Conservation (phyloP, 768 basidiomycete genomes). For the Leccinum arenicola region DNA sequence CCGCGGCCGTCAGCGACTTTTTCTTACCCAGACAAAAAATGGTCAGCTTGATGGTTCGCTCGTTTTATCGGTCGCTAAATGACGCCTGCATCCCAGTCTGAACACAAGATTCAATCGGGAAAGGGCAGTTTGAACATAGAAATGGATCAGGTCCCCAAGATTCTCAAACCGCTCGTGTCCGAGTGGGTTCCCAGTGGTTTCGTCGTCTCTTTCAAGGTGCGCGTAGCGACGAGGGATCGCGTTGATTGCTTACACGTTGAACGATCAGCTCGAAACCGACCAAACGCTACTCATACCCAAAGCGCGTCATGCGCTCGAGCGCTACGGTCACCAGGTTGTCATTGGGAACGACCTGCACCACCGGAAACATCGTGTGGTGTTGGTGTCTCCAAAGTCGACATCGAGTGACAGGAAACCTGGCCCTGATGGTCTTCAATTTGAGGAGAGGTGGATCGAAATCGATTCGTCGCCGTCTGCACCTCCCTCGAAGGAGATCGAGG, state of each 20-base stretch:
- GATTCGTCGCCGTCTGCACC: constrained; percentile 36
- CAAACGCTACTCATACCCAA: constrained; percentile 81
- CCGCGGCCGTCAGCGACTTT: constrained; percentile 97
- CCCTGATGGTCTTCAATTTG: constrained; percentile 36
- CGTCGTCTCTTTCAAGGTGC: constrained; percentile 96
- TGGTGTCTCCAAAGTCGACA: constrained; percentile 58
- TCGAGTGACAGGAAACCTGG: constrained; percentile 5
- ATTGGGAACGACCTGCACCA: constrained; percentile 94
- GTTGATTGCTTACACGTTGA: constrained; percentile 6
- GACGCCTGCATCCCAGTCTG: constrained; percentile 53
- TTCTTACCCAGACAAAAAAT: constrained; percentile 90
- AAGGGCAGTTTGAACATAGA: constrained; percentile 92
- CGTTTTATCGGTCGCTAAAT: not conserved
- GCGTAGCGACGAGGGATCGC: not conserved
- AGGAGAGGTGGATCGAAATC: constrained; percentile 66
- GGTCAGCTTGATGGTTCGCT: constrained; percentile 46
- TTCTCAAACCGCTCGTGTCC: constrained; percentile 87
- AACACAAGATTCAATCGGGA: constrained; percentile 98
- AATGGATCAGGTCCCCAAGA: constrained; percentile 99
- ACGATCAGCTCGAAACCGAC: constrained; percentile 87
- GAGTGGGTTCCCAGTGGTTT: constrained; percentile 92
- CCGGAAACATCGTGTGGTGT: constrained; percentile 89
- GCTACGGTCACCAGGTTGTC: constrained; percentile 97
- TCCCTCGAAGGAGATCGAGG: constrained; percentile 79
- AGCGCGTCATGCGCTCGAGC: constrained; percentile 78